A percentile compares a stretch with the other conserved stretches of the same genome.
Conservation (phyloP, 768 basidiomycete species). For the Coprinopsis sp. region DNA sequence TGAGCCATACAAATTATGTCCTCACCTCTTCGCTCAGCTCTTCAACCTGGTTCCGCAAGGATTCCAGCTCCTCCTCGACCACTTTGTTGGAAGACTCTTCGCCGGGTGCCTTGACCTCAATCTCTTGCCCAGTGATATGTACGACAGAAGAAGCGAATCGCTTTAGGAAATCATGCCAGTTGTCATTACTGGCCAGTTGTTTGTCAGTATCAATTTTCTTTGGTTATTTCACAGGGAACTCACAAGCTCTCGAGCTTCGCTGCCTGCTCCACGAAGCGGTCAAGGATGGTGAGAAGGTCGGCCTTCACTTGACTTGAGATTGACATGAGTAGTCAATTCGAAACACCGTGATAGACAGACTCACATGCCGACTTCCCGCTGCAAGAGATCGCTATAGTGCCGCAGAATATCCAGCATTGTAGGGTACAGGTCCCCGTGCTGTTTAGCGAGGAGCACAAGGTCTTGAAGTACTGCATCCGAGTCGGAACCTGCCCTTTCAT, state of each 20-base stretch:
- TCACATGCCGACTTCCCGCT: conserved; percentile 57
- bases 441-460: conserved; percentile 53
- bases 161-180: conserved; percentile 60
- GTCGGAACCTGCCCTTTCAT: conserved; percentile 39
- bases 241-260: conserved; percentile 61
- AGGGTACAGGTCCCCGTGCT: conserved; percentile 60
- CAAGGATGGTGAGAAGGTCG: conserved; percentile 53
- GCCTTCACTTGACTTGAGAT: conserved; percentile 54
- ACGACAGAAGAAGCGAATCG: conserved; percentile 57
- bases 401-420: conserved; percentile 57
- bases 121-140: conserved; percentile 59
- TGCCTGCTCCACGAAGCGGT: conserved; percentile 63
- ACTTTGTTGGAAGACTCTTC: conserved; percentile 33
- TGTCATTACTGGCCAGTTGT: conserved; percentile 48
- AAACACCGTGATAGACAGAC: conserved; percentile 21
- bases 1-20: neutral
- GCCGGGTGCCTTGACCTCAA: conserved; percentile 46
- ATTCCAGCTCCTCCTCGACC: conserved; percentile 58
- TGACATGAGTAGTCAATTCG: conserved; percentile 2
- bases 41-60: conserved; percentile 54
- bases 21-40: conserved; percentile 62
- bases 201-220: conserved; percentile 9
- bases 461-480: conserved; percentile 56
- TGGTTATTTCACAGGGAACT: conserved; percentile 17
- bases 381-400: conserved; percentile 51